Evolutionary conservation across 2,329 filamentous ascomycete genomes (phyloP), one percentile per base, ranked within the genome.

Genomic region (Monilinia aucupariae): DNA sequence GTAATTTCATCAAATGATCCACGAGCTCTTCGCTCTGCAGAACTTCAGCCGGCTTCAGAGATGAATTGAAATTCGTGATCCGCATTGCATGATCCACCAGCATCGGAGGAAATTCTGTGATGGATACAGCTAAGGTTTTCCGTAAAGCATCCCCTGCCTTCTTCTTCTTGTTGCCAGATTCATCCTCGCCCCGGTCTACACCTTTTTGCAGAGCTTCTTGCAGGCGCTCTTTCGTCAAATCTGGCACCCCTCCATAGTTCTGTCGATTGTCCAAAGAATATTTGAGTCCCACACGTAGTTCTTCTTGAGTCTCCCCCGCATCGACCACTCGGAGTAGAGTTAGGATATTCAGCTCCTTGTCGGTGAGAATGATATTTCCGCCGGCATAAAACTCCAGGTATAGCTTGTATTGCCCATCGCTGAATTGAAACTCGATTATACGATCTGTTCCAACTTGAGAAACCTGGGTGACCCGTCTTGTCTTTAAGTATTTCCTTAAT

Each of bases 361-460:
- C 92, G 3, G 94, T 96, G 60, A 99, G 81, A 65, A 99, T 91
- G 65, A 99, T 88, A 74, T 99, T 99, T 52, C 94, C 94, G 59
- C 90, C 90, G 1, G 94, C 93, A 74, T 96, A 99, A 78, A 99
- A 99, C 77, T 99, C 94, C 34, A 99, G 79, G 74, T 91, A 97
- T 27, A 99, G 76, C 49, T 88, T 83, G 74, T 96, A 97, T 69
- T 87, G 82, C 13, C 94, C 94, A 79, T 97, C 92, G 70, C 90
- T 96, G 74, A 99, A 97, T 71, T 89, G 84, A 61, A 99, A 86
- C 74, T 97, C 91, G 60, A 99, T 87, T 65, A 99, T 89, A 60
- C 94, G 85, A 75, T 99, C 94, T 2, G 92, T 97, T 55, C 94
- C 94, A 58, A 99, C 84, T 76, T 99, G 94, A 1, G 81, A 78